These are phyloP conservation scores for Litsea cubeba DNA, from an alignment of 164 flowering plant genomes.

Conservation along the genomic window DNA sequence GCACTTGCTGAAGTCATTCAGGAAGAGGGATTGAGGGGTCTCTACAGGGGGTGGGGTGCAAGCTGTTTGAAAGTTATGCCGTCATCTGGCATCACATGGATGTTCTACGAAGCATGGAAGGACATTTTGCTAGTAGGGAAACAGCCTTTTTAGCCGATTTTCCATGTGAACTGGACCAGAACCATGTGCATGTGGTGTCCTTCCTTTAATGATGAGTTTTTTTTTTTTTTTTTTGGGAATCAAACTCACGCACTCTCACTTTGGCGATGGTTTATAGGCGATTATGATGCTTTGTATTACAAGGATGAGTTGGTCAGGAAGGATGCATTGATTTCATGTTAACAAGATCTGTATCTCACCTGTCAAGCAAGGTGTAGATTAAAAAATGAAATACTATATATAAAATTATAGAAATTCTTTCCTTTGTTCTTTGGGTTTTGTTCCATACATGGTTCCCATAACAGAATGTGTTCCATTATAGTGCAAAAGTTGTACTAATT, in stretches of 20 bases:
- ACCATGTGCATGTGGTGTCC: not conserved
- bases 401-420: too few relatives aligned
- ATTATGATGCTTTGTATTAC: not conserved
- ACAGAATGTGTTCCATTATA: too few relatives aligned
- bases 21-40: conserved; percentile 69
- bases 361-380: too few relatives aligned
- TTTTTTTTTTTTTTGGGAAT: too few relatives aligned
- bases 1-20: conserved; percentile 79
- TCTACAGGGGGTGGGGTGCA: conserved; percentile 98
- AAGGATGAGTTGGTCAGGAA: not conserved
- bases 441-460: too few relatives aligned
- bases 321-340: too few relatives aligned
- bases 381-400: too few relatives aligned
- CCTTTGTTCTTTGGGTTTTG: too few relatives aligned
- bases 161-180: too few relatives aligned
- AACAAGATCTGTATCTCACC: too few relatives aligned
- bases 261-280: not conserved
- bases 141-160: conserved; percentile 1
- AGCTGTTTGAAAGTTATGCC: conserved; percentile 95
- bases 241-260: too few relatives aligned
- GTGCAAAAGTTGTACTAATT: too few relatives aligned
- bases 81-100: conserved; percentile 94
- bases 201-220: not conserved
- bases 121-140: conserved; percentile 57
- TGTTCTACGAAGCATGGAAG: conserved; percentile 99